These are phyloP conservation scores for Thielaviopsis euricoi DNA, from an alignment of 2,329 filamentous ascomycete species.

Conservation along the genomic window DNA sequence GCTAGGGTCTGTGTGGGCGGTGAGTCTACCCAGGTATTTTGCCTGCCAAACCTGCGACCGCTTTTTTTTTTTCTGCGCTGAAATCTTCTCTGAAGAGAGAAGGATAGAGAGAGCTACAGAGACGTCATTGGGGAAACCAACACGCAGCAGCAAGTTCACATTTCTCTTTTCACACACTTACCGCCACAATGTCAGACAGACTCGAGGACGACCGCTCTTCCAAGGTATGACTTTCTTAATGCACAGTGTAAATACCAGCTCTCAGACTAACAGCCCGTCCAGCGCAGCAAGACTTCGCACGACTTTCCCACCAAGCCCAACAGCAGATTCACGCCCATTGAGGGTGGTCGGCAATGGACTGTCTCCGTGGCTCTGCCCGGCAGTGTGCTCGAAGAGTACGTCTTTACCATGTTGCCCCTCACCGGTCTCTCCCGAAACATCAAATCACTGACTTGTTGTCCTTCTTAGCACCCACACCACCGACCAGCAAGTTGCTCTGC, in stretches of 20 bases:
- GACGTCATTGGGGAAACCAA: not conserved
- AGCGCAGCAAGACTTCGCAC: slow-evolving; percentile 36
- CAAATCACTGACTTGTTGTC: not conserved
- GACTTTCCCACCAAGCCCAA: slow-evolving; percentile 41
- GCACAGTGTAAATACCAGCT: too few species aligned
- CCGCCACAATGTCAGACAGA: slow-evolving; percentile 4
- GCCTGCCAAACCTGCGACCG: not conserved
- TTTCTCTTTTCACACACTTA: not conserved
- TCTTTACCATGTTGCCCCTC: slow-evolving; percentile 1
- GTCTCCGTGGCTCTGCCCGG: slow-evolving; percentile 64
- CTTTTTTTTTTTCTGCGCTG: slow-evolving; percentile 11
- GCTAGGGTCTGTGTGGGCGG: slow-evolving; percentile 15
- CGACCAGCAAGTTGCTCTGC: slow-evolving; percentile 58
- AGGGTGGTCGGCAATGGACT: slow-evolving; percentile 51
- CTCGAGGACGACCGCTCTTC: slow-evolving; percentile 6
- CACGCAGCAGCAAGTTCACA: too few species aligned
- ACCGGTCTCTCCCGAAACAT: too few species aligned
- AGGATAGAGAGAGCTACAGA: not conserved
- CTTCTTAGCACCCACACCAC: slow-evolving; percentile 46
- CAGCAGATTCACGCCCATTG: slow-evolving; percentile 47
- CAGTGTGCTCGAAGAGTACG: slow-evolving; percentile 59
- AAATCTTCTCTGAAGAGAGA: slow-evolving; percentile 3
- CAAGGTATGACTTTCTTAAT: slow-evolving; percentile 6
- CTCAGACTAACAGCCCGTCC: not conserved
- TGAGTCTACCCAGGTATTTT: slow-evolving; percentile 16